Percentiles rank a stretch among this genome's conserved stretches.
Evolutionary conservation across 169 alveolate species (phyloP).

Genomic region (Plasmodium blacklocki): DNA sequence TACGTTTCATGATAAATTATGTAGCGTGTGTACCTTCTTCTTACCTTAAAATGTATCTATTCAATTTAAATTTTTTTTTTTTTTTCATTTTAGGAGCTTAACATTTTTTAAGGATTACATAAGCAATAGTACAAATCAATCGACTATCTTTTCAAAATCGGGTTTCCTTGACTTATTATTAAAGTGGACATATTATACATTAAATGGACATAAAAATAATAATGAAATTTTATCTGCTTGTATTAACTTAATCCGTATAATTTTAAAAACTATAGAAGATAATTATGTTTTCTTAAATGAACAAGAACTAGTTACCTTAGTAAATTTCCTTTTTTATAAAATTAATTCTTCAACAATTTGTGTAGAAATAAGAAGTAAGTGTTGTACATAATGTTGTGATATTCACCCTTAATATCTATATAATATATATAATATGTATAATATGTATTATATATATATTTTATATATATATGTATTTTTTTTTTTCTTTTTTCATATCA

Average conservation of each 20-base stretch:
- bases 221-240: slow-evolving; percentile 27
- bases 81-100: slow-evolving; percentile 28
- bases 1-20: not conserved
- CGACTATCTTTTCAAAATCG: slow-evolving; percentile 49
- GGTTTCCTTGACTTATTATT: slow-evolving; percentile 56
- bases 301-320: slow-evolving; percentile 28
- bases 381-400: not conserved
- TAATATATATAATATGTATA: too few species aligned
- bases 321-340: slow-evolving; percentile 43
- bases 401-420: not conserved
- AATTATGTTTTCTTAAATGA: slow-evolving; percentile 52
- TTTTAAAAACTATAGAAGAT: slow-evolving; percentile 64
- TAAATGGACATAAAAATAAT: slow-evolving; percentile 38
- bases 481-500: not conserved
- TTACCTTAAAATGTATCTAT: not conserved
- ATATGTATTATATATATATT: too few species aligned
- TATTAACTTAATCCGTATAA: slow-evolving; percentile 28
- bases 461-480: too few species aligned
- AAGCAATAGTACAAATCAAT: slow-evolving; percentile 47
- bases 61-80: not conserved
- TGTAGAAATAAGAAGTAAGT: slow-evolving; percentile 41
- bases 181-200: slow-evolving; percentile 49
- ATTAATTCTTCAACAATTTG: slow-evolving; percentile 16
- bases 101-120: slow-evolving; percentile 61
- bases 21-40: too few species aligned